phyloP scores from a whole-genome alignment of 495 filamentous ascomycete genomes.

The Talaromyces thailandensis region DNA sequence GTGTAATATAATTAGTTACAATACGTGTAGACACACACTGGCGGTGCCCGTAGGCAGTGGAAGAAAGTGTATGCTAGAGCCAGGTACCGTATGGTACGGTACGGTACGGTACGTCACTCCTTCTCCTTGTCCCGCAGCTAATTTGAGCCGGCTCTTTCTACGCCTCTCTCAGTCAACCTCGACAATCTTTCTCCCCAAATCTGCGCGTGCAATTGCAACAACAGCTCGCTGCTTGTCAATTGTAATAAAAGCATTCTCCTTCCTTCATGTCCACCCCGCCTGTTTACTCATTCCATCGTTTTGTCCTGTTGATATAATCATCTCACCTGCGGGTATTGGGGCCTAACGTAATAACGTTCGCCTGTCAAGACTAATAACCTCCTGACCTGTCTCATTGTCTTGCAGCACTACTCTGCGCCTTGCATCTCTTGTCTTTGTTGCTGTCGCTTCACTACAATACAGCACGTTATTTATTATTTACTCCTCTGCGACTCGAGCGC shows the following conservation, averaged over 20 bases:
- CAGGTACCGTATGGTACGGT: not conserved
- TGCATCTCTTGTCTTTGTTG: conserved; percentile 1
- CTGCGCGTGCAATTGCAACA: not conserved
- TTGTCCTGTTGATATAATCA: not conserved
- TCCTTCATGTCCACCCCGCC: not conserved
- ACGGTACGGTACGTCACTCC: not conserved
- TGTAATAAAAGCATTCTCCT: not conserved
- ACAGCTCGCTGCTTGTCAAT: not conserved
- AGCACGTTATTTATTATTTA: not conserved
- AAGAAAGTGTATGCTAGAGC: not conserved
- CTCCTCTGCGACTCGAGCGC: not conserved
- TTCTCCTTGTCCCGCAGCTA: not conserved
- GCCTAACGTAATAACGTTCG: not conserved
- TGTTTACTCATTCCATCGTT: not conserved
- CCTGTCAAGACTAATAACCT: not conserved
- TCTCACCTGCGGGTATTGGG: not conserved
- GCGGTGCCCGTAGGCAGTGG: not conserved
- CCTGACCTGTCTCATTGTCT: conserved; percentile 4
- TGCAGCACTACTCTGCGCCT: conserved; percentile 1
- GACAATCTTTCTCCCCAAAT: not conserved
- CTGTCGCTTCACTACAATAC: not conserved
- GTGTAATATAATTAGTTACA: not conserved
- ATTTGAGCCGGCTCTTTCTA: not conserved
- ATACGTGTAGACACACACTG: not conserved
- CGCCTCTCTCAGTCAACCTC: not conserved